Percentiles rank a stretch among this genome's conserved stretches.
phyloP scores from a whole-genome alignment of 2,329 filamentous ascomycete genomes.

The Colletotrichum lini region DNA sequence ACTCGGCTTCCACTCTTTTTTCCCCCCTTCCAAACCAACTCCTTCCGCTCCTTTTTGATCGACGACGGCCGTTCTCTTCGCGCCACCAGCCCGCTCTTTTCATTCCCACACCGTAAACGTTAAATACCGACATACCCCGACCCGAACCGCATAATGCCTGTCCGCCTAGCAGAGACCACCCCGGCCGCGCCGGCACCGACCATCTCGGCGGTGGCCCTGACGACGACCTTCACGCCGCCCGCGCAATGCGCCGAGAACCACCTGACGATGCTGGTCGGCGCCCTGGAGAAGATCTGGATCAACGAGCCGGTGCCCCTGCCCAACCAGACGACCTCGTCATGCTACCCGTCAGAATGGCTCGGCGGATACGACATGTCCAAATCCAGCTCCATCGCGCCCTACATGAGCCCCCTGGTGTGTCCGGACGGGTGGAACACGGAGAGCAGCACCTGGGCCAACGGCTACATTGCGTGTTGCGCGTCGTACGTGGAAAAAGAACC shows the following conservation, averaged over 20 bases:
- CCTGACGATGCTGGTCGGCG: constrained; percentile 39
- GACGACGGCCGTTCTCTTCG: background rate
- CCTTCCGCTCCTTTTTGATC: constrained; percentile 6
- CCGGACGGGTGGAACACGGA: constrained; percentile 36
- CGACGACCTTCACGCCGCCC: constrained; percentile 37
- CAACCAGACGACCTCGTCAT: constrained; percentile 34
- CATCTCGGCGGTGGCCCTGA: constrained; percentile 30
- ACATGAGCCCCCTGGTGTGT: constrained; percentile 36
- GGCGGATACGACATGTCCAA: constrained; percentile 29
- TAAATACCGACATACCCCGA: background rate
- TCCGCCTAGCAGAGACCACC: background rate
- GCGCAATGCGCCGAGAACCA: constrained; percentile 35
- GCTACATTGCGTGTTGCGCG: constrained; percentile 39
- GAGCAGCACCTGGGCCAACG: constrained; percentile 36
- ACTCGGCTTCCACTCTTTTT: constrained; percentile 32
- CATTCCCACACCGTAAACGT: background rate
- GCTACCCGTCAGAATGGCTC: constrained; percentile 36
- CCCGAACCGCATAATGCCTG: constrained; percentile 9
- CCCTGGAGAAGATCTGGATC: constrained; percentile 41
- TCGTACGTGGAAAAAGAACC: background rate
- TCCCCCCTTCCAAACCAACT: constrained; percentile 3
- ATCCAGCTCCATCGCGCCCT: constrained; percentile 38
- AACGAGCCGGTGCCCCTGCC: constrained; percentile 37
- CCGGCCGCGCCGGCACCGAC: constrained; percentile 2
- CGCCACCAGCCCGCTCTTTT: background rate